A percentile compares a stretch with the other conserved stretches of the same genome.
These are phyloP conservation scores for Helminthosporium solani DNA, from an alignment of 2,329 filamentous ascomycete genomes.

Conservation along the genomic window DNA sequence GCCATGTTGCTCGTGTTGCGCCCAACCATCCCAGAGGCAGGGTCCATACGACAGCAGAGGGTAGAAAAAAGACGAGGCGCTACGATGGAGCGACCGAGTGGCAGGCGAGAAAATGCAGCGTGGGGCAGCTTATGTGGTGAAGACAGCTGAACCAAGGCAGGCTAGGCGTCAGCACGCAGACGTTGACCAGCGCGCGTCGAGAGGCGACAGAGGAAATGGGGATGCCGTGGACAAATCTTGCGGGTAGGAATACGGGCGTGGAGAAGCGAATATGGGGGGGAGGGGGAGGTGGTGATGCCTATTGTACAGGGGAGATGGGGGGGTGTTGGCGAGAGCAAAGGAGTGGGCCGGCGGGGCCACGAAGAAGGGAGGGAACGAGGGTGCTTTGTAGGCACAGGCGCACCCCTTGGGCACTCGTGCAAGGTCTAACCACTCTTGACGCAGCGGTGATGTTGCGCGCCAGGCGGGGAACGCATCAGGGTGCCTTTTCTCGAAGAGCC, in stretches of 20 bases:
- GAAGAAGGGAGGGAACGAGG: conserved; percentile 21
- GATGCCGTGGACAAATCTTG: conserved; percentile 15
- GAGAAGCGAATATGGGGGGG: conserved; percentile 23
- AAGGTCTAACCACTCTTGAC: conserved; percentile 42
- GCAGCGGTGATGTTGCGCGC: conserved; percentile 38
- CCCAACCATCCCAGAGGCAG: conserved; percentile 15
- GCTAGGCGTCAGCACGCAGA: conserved; percentile 39
- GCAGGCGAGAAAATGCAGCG: conserved; percentile 13
- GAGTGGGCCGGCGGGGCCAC: conserved; percentile 16
- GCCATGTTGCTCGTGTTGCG: conserved; percentile 34
- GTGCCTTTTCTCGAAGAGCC: conserved; percentile 25
- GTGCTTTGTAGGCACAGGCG: conserved; percentile 28
- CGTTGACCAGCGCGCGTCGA: conserved; percentile 6
- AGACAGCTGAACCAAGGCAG: conserved; percentile 25
- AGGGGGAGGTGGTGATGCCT: no score
- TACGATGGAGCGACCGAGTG: conserved; percentile 7
- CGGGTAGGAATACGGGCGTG: conserved; percentile 12
- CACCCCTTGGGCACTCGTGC: conserved; percentile 34
- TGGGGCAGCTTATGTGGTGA: conserved; percentile 27
- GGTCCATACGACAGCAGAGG: conserved; percentile 17
- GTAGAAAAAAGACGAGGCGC: conserved; percentile 5
- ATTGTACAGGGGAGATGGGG: conserved; percentile 24
- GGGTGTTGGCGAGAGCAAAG: conserved; percentile 17
- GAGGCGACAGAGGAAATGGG: no score
- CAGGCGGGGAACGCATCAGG: conserved; percentile 44